Percentiles rank a stretch among this genome's conserved stretches.
phyloP scores from a whole-genome alignment of 225 moss, liverwort and hornwort species.

The Anthoceros angustus region DNA sequence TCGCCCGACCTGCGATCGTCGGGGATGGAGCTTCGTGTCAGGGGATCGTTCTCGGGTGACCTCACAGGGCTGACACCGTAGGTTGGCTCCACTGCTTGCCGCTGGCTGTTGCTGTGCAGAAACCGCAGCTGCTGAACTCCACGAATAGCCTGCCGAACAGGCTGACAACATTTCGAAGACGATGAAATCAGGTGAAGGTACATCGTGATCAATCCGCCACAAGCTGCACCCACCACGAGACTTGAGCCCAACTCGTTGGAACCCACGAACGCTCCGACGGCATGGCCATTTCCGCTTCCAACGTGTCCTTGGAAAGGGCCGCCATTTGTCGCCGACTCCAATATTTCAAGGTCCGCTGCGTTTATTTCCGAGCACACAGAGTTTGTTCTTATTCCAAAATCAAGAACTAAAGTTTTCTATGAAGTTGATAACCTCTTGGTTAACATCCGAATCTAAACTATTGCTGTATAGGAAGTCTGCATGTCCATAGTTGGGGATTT shows the following conservation, averaged over 20 bases:
- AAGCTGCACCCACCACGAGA: too few relatives aligned
- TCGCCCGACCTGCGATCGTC: constrained; percentile 48
- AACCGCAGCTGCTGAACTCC: not conserved
- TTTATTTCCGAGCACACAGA: not conserved
- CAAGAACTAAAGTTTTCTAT: constrained; percentile 4
- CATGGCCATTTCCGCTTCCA: too few relatives aligned
- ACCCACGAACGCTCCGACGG: too few relatives aligned
- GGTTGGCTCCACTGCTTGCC: constrained; percentile 18
- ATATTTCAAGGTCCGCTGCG: too few relatives aligned
- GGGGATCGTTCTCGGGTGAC: constrained; percentile 50
- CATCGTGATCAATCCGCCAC: too few relatives aligned
- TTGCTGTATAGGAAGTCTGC: constrained; percentile 20
- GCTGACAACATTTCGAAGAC: too few relatives aligned
- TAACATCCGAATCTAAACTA: constrained; percentile 15
- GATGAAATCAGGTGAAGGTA: too few relatives aligned
- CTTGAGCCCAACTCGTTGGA: too few relatives aligned
- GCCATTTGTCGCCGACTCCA: too few relatives aligned
- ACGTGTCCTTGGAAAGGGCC: too few relatives aligned
- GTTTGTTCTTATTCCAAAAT: not conserved
- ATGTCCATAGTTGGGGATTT: constrained; percentile 15
- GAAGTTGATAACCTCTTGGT: constrained; percentile 16
- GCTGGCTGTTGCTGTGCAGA: not conserved
- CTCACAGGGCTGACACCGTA: constrained; percentile 51
- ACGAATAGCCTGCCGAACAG: too few relatives aligned
- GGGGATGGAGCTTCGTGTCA: constrained; percentile 40